These are phyloP conservation scores for Viridothelium virens DNA, from an alignment of 495 filamentous ascomycete genomes.

Conservation along the genomic window DNA sequence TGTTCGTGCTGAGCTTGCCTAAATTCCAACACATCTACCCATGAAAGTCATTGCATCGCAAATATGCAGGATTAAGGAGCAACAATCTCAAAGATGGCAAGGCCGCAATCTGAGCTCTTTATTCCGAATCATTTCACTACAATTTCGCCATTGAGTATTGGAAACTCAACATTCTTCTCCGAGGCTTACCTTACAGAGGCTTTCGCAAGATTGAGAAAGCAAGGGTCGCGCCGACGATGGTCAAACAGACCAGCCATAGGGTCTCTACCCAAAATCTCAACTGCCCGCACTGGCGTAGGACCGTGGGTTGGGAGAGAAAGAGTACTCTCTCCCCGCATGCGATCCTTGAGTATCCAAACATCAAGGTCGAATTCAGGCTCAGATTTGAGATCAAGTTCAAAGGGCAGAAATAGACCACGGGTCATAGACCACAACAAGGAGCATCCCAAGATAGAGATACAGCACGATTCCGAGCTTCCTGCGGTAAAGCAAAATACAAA, in stretches of 20 bases:
- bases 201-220: not conserved
- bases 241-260: not conserved
- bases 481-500: not conserved
- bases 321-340: not conserved
- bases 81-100: not conserved
- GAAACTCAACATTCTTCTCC: not conserved
- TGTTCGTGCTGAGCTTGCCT: not conserved
- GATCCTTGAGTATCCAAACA: not conserved
- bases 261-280: not conserved
- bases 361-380: not conserved
- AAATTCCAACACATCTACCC: too few species aligned
- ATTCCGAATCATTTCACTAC: not conserved
- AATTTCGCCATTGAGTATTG: not conserved
- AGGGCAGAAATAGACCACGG: not conserved
- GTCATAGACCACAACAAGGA: not conserved
- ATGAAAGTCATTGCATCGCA: too few species aligned
- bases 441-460: not conserved
- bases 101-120: slow-evolving; percentile 1
- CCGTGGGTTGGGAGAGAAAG: not conserved
- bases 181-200: slow-evolving; percentile 2
- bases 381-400: not conserved
- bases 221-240: not conserved
- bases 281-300: not conserved
- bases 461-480: not conserved
- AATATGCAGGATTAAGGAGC: not conserved